A percentile compares a stretch with the other conserved stretches of the same genome.
Conservation (phyloP, 2,329 filamentous ascomycete genomes). For the Phyllosticta citriasiana region DNA sequence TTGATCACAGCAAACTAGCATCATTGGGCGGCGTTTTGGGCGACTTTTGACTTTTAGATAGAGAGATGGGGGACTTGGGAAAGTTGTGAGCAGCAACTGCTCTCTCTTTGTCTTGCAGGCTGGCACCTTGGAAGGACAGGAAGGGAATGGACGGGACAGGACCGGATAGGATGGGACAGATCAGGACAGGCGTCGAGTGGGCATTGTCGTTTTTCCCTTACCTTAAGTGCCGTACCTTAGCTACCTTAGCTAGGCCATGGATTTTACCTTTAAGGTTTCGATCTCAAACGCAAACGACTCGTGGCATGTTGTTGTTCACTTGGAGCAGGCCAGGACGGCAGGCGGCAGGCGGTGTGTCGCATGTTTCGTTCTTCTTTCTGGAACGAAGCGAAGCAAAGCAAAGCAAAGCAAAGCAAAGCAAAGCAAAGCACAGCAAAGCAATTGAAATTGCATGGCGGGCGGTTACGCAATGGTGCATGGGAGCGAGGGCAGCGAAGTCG, state of each 20-base stretch:
- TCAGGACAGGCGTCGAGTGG: not conserved
- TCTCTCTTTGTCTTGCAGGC: not conserved
- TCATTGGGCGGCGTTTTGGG: constrained; percentile 12
- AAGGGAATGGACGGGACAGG: not conserved
- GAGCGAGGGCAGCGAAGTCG: not conserved
- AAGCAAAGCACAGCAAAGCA: too few species aligned
- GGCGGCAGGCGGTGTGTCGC: not conserved
- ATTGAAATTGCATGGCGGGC: not conserved
- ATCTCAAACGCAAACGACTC: not conserved
- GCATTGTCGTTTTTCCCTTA: not conserved
- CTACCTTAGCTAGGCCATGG: not conserved
- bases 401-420: not conserved
- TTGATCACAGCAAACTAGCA: constrained; percentile 5
- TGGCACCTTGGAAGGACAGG: not conserved
- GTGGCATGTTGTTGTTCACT: not conserved
- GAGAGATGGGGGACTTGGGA: not conserved
- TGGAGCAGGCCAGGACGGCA: not conserved
- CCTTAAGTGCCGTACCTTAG: too few species aligned
- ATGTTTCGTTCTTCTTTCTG: not conserved
- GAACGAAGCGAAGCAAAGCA: not conserved
- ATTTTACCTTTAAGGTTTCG: not conserved
- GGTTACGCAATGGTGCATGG: not conserved
- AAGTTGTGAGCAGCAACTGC: not conserved
- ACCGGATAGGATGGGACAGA: not conserved
- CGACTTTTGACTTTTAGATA: constrained; percentile 7